Evolutionary conservation across 2,329 filamentous ascomycete genomes (phyloP), one percentile per base, ranked within the genome.

Genomic region (Alternaria burnsii): DNA sequence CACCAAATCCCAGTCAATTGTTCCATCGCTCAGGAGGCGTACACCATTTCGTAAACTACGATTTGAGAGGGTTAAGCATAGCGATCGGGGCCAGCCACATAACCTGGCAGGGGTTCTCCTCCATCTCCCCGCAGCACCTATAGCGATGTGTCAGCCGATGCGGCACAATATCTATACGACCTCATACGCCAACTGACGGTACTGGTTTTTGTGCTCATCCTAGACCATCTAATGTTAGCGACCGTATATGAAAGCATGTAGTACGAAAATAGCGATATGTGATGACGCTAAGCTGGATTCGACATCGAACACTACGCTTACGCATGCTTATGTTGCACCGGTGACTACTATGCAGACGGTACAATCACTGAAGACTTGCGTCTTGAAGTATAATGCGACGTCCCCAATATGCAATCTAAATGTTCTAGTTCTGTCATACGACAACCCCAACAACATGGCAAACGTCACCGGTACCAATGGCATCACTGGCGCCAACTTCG

Each of bases 401-500:
- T 26, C 12, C 30, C 6, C 36, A 32, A 42, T 30, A 22, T n/a
- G 9, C 11, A 30, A 5, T 20, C n/a, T 26, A 14, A 30, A 9
- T 5, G 8, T 40, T 30, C n/a, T 3, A 52, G 11, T 26, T 4
- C 26, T 5, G 11, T 26, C 3, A 22, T 16, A 52, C 32, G 4
- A 4, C 36, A 40, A 20, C 18, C 11, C 28, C 34, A 3, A 36
- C 34, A 26, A 40, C 14, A 52, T 40, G 48, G 20, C 32, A 9
- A 52, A 36, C 14, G 11, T 28, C 14, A 52, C 32, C 48, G 28
- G 38, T 26, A 20, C 38, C 22, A 61, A 50, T 9, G 54, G 47
- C n/a, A 61, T 61, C 4, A 47, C 47, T 10, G 58, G 58, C 12
- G 58, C 52, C 12, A 61, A 61, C 18, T 61, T 51, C 48, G 61